Percentiles rank a stretch among this genome's conserved stretches.
phyloP scores from a whole-genome alignment of 306 rosid species.

The Cicer arietinum region DNA sequence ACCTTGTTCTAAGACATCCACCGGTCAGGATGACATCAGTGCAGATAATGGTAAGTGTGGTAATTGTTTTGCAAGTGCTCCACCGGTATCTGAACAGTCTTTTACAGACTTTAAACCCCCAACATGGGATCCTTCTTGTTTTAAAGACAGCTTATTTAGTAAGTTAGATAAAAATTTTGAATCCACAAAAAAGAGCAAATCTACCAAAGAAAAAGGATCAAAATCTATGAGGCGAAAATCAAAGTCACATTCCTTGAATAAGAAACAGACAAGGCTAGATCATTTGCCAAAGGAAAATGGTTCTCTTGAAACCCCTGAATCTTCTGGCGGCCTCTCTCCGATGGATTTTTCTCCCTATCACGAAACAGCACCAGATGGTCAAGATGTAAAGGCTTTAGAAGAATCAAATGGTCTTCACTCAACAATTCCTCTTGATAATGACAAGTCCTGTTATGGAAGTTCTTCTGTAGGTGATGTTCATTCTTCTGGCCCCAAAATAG shows the following conservation, averaged over 20 bases:
- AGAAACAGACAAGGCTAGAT: constrained; percentile 53
- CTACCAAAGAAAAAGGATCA: constrained; percentile 60
- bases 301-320: constrained; percentile 55
- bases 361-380: constrained; percentile 56
- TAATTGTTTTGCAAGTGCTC: constrained; percentile 46
- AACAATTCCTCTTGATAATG: constrained; percentile 26
- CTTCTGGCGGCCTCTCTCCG: constrained; percentile 71
- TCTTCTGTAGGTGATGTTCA: constrained; percentile 32
- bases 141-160: constrained; percentile 70
- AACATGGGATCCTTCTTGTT: constrained; percentile 67
- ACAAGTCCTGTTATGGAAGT: constrained; percentile 36
- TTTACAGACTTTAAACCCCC: constrained; percentile 59
- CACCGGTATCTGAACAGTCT: constrained; percentile 50
- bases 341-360: constrained; percentile 93
- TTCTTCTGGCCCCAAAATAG: constrained; percentile 49
- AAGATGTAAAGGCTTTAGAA: constrained; percentile 49
- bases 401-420: constrained; percentile 46
- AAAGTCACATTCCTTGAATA: constrained; percentile 54
- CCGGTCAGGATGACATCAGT: constrained; percentile 43
- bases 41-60: constrained; percentile 40
- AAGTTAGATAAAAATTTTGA: constrained; percentile 48
- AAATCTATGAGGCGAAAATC: constrained; percentile 59
- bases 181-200: constrained; percentile 52
- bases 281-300: constrained; percentile 53
- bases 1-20: constrained; percentile 50